These are phyloP conservation scores for Balamuthia mandrillaris DNA, from an alignment of 208 protist species.

Conservation along the genomic window DNA sequence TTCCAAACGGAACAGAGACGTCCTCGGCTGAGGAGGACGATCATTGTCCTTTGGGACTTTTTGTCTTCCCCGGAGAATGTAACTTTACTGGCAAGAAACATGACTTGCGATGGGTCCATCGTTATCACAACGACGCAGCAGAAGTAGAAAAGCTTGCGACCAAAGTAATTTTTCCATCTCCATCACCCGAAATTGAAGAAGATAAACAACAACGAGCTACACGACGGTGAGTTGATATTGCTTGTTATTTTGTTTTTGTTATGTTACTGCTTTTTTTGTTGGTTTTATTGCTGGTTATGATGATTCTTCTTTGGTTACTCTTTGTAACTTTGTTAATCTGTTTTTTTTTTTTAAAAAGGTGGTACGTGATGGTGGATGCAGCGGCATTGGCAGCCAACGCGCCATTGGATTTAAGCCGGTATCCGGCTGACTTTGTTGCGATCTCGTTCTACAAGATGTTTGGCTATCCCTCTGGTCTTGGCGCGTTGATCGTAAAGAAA, in stretches of 20 bases:
- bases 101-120: constrained; percentile 49
- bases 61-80: constrained; percentile 72
- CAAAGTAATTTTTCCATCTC: too few relatives aligned
- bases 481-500: constrained; percentile 68
- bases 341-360: neutral
- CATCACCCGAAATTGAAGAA: too few relatives aligned
- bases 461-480: constrained; percentile 77
- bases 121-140: neutral
- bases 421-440: constrained; percentile 69
- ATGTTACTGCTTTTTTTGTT: too few relatives aligned
- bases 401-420: constrained; percentile 59
- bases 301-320: too few relatives aligned
- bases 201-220: too few relatives aligned
- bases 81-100: constrained; percentile 76
- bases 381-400: constrained; percentile 63
- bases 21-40: too few relatives aligned
- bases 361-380: constrained; percentile 74
- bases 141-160: too few relatives aligned
- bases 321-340: too few relatives aligned
- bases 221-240: too few relatives aligned
- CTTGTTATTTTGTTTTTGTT: too few relatives aligned
- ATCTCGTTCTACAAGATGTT: constrained; percentile 84
- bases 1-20: neutral
- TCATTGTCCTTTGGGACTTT: constrained; percentile 35
- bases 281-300: too few relatives aligned